Evolutionary conservation across 768 basidiomycete species (phyloP), one percentile per base, ranked within the genome.

Genomic region (Hebeloma cylindrosporum): DNA sequence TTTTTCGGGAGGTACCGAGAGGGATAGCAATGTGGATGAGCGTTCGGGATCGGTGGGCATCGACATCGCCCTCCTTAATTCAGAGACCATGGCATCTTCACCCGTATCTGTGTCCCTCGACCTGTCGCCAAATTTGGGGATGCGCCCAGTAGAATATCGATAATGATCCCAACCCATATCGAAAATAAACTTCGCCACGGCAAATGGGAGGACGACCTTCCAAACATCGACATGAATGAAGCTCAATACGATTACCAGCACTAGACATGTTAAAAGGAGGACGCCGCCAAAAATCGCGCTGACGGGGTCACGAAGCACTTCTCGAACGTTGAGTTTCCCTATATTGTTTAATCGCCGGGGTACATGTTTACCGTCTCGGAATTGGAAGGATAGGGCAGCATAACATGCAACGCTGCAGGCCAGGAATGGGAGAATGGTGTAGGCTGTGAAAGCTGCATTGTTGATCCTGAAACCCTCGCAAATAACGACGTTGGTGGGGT

Each of bases 401-500:
- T 81, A 81, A 59, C 83, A 88, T 5, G 80, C 74, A n/a, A 82
- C 35, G 70, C 59, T 61, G 73, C 83, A 71, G 3, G 78, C 83
- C 21, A 94, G 59, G 56, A 92, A 88, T 0, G 93, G 91, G 9
- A 94, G 68, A 37, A 89, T 84, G 11, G 86, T 80, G 65, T 92
- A 92, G 0, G 85, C 87, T 0, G 87, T 88, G 65, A 87, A 93
- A 0, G 80, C 79, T 7, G 79, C 77, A 51, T 89, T 88, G 37
- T 86, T 84, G 34, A 95, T 74, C 3, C 70, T 60, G 60, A 96
- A 93, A 0, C 91, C 90, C 41, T 90, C 91, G 38, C 90, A 88
- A 17, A 96, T 81, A 35, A 98, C 87, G 16, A 96, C 83, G 57
- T 97, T 98, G 1, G 95, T 98, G 2, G 90, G 92, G 59, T 97